Percentiles rank a stretch among this genome's conserved stretches.
Evolutionary conservation across 371 early-diverging fungal genomes (phyloP).

Genomic region (Apophysomyces ossiformis): DNA sequence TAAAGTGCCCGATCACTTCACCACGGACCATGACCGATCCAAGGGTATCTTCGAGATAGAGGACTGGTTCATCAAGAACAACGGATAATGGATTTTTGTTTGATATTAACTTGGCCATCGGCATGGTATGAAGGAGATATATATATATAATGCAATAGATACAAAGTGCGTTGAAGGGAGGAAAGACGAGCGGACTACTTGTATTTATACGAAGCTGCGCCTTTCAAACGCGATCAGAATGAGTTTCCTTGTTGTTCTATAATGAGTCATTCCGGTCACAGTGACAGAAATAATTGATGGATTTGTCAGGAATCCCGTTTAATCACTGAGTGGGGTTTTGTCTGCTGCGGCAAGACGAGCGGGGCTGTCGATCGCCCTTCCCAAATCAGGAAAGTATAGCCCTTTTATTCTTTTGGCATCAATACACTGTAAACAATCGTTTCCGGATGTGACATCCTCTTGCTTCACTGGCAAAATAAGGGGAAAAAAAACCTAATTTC

Average conservation of each 20-base stretch:
- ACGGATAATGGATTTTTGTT: constrained; percentile 30
- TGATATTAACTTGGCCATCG: constrained; percentile 1
- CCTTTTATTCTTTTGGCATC: not conserved
- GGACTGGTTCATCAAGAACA: constrained; percentile 40
- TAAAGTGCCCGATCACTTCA: constrained; percentile 46
- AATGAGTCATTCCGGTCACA: constrained; percentile 3
- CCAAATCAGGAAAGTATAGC: constrained; percentile 2
- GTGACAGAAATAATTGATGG: not conserved
- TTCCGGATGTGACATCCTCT: too few species aligned
- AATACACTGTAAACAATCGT: too few species aligned
- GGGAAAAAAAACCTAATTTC: too few species aligned
- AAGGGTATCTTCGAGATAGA: constrained; percentile 36
- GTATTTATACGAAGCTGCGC: not conserved
- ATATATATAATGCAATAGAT: too few species aligned
- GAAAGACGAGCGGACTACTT: not conserved
- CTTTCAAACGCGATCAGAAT: not conserved
- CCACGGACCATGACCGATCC: constrained; percentile 46
- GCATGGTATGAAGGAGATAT: not conserved
- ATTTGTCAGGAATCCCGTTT: not conserved
- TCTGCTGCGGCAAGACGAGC: not conserved
- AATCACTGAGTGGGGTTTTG: not conserved
- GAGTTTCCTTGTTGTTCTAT: not conserved
- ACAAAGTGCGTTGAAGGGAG: too few species aligned
- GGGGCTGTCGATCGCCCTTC: not conserved
- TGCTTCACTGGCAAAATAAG: too few species aligned